These are phyloP conservation scores for Yarrowia deformans DNA, from an alignment of 805 yeast species.

Conservation along the genomic window DNA sequence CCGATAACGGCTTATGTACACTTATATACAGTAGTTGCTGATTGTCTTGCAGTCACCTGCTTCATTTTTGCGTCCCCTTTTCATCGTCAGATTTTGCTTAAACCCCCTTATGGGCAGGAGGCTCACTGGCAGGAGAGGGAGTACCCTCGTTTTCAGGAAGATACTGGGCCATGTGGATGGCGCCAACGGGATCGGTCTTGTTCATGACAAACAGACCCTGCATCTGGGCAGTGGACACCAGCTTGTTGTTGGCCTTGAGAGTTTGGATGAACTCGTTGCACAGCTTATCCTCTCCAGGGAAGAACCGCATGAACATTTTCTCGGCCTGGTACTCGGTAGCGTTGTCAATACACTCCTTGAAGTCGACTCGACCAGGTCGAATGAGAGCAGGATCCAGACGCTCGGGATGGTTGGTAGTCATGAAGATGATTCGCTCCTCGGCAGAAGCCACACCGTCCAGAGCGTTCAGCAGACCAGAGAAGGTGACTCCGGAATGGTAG, in stretches of 20 bases:
- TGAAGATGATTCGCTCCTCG: constrained; percentile 93
- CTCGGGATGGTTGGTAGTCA: constrained; percentile 99
- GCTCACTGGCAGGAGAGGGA: constrained; percentile 23
- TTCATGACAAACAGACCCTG: constrained; percentile 95
- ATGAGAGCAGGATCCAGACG: constrained; percentile 88
- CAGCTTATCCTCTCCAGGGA: constrained; percentile 63
- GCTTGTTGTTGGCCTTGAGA: constrained; percentile 57
- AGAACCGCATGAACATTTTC: constrained; percentile 87
- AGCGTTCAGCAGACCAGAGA: constrained; percentile 91
- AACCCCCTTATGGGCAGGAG: constrained; percentile 28
- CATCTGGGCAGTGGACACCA: constrained; percentile 88
- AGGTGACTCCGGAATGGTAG: constrained; percentile 86
- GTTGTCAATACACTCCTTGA: constrained; percentile 79
- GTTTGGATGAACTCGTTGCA: constrained; percentile 61
- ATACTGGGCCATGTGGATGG: constrained; percentile 64
- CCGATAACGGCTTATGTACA: constrained; percentile 5
- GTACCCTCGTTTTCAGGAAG: constrained; percentile 37
- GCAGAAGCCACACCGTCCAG: constrained; percentile 98
- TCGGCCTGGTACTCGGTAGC: constrained; percentile 84
- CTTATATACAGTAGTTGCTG: constrained; percentile 18
- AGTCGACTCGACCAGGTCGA: constrained; percentile 94
- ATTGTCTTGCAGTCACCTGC: neutral
- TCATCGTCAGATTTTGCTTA: neutral
- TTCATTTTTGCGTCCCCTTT: neutral
- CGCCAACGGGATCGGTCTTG: constrained; percentile 80